These are phyloP conservation scores for Gossypium mustelinum DNA, from an alignment of 345 rosid species.

Conservation along the genomic window DNA sequence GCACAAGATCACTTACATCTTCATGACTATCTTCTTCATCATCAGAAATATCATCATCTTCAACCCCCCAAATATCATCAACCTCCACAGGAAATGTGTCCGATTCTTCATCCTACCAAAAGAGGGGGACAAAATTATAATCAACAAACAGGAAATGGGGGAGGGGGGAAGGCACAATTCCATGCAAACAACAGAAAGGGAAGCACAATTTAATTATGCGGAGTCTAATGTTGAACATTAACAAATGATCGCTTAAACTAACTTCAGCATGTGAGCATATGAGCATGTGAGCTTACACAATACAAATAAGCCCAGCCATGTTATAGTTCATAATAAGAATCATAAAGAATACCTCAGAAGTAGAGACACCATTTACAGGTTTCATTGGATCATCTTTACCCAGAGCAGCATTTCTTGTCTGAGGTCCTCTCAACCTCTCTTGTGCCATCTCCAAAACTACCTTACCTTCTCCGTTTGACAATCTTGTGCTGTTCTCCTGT, in stretches of 20 bases:
- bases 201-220: not conserved
- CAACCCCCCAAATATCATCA: conserved; percentile 91
- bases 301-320: not conserved
- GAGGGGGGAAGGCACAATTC: not conserved
- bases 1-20: conserved; percentile 57
- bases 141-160: not conserved
- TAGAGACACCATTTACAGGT: conserved; percentile 66
- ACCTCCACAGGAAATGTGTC: conserved; percentile 86
- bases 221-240: not conserved
- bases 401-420: conserved; percentile 77
- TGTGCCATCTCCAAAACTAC: conserved; percentile 80
- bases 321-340: not conserved
- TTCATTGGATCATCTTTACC: conserved; percentile 79
- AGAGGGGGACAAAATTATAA: not conserved
- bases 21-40: conserved; percentile 92
- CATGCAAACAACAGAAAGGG: not conserved
- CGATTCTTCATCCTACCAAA: conserved; percentile 78
- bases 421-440: conserved; percentile 80
- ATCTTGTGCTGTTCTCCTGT: conserved; percentile 67
- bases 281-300: not conserved
- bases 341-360: conserved; percentile 67
- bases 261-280: no score
- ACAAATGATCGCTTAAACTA: conserved; percentile 19
- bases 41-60: conserved; percentile 94
- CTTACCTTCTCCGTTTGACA: conserved; percentile 95